Percentiles rank a stretch among this genome's conserved stretches.
These are phyloP conservation scores for Rhizoclosmatium sp. DNA, from an alignment of 192 early-diverging fungal genomes.

Conservation along the genomic window DNA sequence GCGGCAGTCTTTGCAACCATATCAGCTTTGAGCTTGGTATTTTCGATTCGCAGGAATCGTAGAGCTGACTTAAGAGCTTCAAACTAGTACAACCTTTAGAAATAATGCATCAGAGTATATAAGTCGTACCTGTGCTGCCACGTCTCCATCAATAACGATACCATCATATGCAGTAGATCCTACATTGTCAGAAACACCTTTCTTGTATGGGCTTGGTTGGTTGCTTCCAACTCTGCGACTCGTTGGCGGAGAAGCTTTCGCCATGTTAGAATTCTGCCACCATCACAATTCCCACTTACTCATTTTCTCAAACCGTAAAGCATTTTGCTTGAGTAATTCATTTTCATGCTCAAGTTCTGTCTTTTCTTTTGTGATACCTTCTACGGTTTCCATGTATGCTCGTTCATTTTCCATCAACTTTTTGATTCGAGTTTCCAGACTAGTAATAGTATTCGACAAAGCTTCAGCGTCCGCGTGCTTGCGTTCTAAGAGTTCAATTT, in stretches of 20 bases:
- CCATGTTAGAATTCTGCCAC: neutral
- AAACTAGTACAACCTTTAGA: slow-evolving; percentile 45
- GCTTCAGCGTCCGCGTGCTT: slow-evolving; percentile 59
- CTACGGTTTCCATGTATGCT: slow-evolving; percentile 77
- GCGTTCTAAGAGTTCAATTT: slow-evolving; percentile 85
- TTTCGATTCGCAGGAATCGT: slow-evolving; percentile 81
- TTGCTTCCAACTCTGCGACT: slow-evolving; percentile 42
- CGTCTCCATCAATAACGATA: slow-evolving; percentile 42
- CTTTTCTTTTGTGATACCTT: slow-evolving; percentile 74
- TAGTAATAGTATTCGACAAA: slow-evolving; percentile 60
- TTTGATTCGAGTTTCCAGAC: slow-evolving; percentile 66
- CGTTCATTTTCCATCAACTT: slow-evolving; percentile 67
- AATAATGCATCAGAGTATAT: slow-evolving; percentile 14
- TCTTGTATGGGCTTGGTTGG: slow-evolving; percentile 5
- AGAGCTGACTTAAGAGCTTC: slow-evolving; percentile 78
- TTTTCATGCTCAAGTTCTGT: slow-evolving; percentile 37
- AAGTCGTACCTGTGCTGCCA: slow-evolving; percentile 44
- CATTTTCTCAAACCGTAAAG: slow-evolving; percentile 39
- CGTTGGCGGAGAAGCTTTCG: slow-evolving; percentile 26
- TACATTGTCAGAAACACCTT: slow-evolving; percentile 8
- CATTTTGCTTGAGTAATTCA: slow-evolving; percentile 30
- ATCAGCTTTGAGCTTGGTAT: slow-evolving; percentile 76
- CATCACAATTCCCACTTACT: slow-evolving; percentile 14
- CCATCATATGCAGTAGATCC: slow-evolving; percentile 29
- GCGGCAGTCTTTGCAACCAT: slow-evolving; percentile 50